Evolutionary conservation across 2,329 filamentous ascomycete species (phyloP).

Genomic region (Orbilia ellipsospora): DNA sequence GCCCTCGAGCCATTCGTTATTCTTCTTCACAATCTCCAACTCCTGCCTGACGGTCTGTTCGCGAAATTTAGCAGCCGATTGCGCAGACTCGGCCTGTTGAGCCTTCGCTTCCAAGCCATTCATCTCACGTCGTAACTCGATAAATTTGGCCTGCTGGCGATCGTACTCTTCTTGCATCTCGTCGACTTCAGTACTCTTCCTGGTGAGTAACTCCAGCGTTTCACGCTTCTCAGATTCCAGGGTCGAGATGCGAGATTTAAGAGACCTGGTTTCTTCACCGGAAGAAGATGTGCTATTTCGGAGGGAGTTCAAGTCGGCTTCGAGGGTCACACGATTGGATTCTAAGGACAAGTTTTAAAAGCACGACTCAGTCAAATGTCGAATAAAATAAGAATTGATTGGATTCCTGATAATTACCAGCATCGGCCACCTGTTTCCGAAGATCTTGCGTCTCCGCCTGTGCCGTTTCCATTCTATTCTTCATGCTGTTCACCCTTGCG

Average conservation of each 20-base stretch:
- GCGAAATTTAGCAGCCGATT: conserved; percentile 85
- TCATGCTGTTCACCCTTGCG: conserved; percentile 82
- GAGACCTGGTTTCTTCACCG: conserved; percentile 77
- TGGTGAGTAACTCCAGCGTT: conserved; percentile 86
- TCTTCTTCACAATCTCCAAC: conserved; percentile 85
- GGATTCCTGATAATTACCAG: conserved; percentile 70
- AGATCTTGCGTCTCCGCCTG: conserved; percentile 85
- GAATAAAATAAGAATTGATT: background rate
- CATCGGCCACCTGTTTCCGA: conserved; percentile 80
- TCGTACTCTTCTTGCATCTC: conserved; percentile 86
- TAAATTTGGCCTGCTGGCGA: conserved; percentile 85
- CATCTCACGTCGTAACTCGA: conserved; percentile 84
- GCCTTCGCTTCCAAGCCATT: conserved; percentile 83
- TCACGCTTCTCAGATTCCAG: conserved; percentile 94
- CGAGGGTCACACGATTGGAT: conserved; percentile 76
- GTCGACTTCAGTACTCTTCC: conserved; percentile 87
- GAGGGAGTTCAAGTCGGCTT: conserved; percentile 82
- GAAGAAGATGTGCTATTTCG: conserved; percentile 80
- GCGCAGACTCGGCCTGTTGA: conserved; percentile 81
- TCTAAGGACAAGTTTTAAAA: conserved; percentile 67
- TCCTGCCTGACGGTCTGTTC: conserved; percentile 92
- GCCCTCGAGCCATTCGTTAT: conserved; percentile 90
- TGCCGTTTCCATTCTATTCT: conserved; percentile 82
- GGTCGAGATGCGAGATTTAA: conserved; percentile 84
- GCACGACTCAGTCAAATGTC: conserved; percentile 18